Evolutionary conservation across 768 basidiomycete genomes (phyloP).

Genomic region (Mycena galericulata): DNA sequence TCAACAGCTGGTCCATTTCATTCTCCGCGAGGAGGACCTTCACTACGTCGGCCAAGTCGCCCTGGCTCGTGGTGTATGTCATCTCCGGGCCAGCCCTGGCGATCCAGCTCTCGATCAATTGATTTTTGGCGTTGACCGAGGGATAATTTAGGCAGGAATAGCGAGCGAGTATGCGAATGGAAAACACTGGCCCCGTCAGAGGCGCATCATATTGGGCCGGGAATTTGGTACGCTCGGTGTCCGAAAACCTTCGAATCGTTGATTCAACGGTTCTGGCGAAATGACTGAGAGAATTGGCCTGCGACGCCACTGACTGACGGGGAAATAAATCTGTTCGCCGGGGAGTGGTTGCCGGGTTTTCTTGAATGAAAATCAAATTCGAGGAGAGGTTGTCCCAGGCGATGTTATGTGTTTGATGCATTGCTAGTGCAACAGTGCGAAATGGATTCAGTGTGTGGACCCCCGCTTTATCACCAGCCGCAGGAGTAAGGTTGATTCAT

Average conservation of each 20-base stretch:
- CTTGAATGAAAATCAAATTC: slow-evolving; percentile 47
- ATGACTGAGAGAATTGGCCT: slow-evolving; percentile 45
- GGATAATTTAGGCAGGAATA: slow-evolving; percentile 40
- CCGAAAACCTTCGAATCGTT: slow-evolving; percentile 47
- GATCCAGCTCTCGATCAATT: slow-evolving; percentile 50
- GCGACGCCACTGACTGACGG: slow-evolving; percentile 36
- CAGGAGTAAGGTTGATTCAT: not conserved
- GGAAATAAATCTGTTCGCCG: slow-evolving; percentile 42
- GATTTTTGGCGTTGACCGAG: slow-evolving; percentile 42
- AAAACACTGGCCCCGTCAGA: slow-evolving; percentile 42
- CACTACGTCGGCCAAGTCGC: slow-evolving; percentile 48
- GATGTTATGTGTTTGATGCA: slow-evolving; percentile 57
- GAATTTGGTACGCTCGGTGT: slow-evolving; percentile 53
- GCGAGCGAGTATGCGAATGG: slow-evolving; percentile 42
- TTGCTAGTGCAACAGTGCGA: slow-evolving; percentile 19
- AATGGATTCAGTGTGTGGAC: not conserved
- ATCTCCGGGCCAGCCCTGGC: slow-evolving; percentile 8
- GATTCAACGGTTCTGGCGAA: slow-evolving; percentile 44
- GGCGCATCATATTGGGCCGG: slow-evolving; percentile 30
- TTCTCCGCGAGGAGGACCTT: slow-evolving; percentile 52
- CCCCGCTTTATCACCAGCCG: not conserved
- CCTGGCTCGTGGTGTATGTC: slow-evolving; percentile 39
- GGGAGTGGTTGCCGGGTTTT: slow-evolving; percentile 46
- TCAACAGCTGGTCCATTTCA: slow-evolving; percentile 45
- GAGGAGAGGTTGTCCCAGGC: slow-evolving; percentile 51